Conservation (phyloP, 2,329 filamentous ascomycete species). For the Fusarium sp. region DNA sequence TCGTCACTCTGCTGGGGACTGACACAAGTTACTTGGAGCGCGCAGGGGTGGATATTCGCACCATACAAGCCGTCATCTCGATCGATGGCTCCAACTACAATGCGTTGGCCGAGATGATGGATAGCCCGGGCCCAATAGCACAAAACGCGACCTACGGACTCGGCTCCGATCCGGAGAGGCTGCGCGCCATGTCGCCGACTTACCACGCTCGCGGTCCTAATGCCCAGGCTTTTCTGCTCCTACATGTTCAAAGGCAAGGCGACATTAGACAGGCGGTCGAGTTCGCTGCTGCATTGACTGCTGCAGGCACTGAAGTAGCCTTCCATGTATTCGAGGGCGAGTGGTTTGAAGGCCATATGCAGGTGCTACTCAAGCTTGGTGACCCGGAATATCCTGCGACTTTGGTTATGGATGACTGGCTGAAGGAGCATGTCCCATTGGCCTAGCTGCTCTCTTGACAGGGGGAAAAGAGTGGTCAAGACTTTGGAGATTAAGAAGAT, state of each 20-base stretch:
- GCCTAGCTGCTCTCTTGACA: background rate
- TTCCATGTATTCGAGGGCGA: background rate
- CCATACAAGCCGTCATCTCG: background rate
- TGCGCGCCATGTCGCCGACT: background rate
- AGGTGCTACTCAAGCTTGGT: background rate
- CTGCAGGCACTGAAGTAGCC: background rate
- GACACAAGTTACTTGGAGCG: background rate
- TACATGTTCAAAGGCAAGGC: background rate
- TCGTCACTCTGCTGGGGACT: background rate
- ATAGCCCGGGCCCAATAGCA: background rate
- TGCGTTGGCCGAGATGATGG: background rate
- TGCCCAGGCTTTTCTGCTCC: background rate
- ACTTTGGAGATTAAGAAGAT: no score
- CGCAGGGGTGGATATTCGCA: background rate
- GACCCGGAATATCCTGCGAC: background rate
- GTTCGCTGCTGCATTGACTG: background rate
- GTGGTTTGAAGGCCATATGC: background rate
- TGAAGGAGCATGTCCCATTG: background rate
- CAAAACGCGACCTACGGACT: background rate
- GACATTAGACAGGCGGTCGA: background rate
- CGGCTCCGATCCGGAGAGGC: background rate
- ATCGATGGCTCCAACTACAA: background rate
- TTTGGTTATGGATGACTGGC: background rate
- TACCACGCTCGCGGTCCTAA: background rate
- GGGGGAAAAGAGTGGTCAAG: no score